These are phyloP conservation scores for Venturia asperata DNA, from an alignment of 2,329 filamentous ascomycete species.

Conservation along the genomic window DNA sequence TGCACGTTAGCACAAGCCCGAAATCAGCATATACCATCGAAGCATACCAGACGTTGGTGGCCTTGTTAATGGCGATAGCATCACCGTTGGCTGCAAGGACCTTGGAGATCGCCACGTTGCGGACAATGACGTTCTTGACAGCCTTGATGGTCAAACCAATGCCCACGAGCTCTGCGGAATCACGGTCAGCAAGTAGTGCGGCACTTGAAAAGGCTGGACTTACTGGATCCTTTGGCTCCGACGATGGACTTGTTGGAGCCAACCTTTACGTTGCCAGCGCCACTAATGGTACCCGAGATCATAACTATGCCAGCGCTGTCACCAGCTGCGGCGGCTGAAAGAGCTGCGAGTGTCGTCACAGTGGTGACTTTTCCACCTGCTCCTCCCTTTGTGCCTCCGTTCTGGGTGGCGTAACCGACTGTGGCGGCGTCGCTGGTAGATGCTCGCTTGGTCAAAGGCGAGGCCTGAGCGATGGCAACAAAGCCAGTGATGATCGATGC, in stretches of 20 bases:
- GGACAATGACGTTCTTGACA: slow-evolving; percentile 49
- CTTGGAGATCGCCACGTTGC: slow-evolving; percentile 48
- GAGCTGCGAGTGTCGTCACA: slow-evolving; percentile 32
- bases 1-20: background rate
- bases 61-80: slow-evolving; percentile 43
- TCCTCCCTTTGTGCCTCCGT: slow-evolving; percentile 33
- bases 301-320: slow-evolving; percentile 41
- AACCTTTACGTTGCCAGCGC: slow-evolving; percentile 40
- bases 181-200: background rate
- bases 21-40: slow-evolving; percentile 49
- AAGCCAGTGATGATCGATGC: slow-evolving; percentile 5
- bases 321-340: slow-evolving; percentile 40
- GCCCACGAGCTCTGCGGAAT: slow-evolving; percentile 34
- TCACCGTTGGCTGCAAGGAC: slow-evolving; percentile 44
- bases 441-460: slow-evolving; percentile 8
- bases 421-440: slow-evolving; percentile 8
- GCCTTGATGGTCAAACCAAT: slow-evolving; percentile 44
- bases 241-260: slow-evolving; percentile 46
- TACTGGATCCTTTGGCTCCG: slow-evolving; percentile 40
- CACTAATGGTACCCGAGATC: slow-evolving; percentile 40
- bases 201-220: slow-evolving; percentile 18
- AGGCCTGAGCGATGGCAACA: slow-evolving; percentile 7
- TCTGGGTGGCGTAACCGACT: slow-evolving; percentile 15
- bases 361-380: slow-evolving; percentile 31
- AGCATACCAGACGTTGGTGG: slow-evolving; percentile 52